These are phyloP conservation scores for Eucalyptus brandiana DNA, from an alignment of 345 rosid genomes.

Conservation along the genomic window DNA sequence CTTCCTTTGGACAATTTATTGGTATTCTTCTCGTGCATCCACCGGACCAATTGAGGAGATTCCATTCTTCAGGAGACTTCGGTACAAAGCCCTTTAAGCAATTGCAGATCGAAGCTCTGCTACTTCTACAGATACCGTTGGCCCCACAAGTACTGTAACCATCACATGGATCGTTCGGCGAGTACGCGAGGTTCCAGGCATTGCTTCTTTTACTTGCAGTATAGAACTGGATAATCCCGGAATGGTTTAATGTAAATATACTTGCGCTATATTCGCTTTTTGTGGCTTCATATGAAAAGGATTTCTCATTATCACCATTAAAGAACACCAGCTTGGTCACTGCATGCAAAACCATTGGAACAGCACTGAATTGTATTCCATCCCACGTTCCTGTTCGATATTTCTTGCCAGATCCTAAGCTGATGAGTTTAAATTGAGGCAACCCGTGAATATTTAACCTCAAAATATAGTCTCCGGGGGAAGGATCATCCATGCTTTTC, in stretches of 20 bases:
- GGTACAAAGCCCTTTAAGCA: slow-evolving; percentile 27
- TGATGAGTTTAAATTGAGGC: background rate
- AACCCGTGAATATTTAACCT: background rate
- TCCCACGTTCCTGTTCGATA: slow-evolving; percentile 19
- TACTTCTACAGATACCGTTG: background rate
- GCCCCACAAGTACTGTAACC: background rate
- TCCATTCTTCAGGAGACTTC: slow-evolving; percentile 10
- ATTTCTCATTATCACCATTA: background rate
- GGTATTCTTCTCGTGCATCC: slow-evolving; percentile 26
- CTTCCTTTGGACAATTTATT: slow-evolving; percentile 8
- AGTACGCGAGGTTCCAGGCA: background rate
- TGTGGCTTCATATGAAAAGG: background rate
- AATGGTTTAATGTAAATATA: background rate
- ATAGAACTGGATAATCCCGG: background rate
- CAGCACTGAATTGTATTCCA: slow-evolving; percentile 16
- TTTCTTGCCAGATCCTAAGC: background rate
- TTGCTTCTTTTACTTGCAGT: background rate
- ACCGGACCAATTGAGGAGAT: slow-evolving; percentile 7
- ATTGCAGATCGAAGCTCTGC: background rate
- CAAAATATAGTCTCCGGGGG: too few relatives aligned
- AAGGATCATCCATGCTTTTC: too few relatives aligned
- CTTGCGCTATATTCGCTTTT: background rate
- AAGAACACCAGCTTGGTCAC: background rate
- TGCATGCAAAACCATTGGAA: background rate
- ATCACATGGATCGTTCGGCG: background rate